phyloP scores from a whole-genome alignment of 257 asterid species.

The Nicotiana otophora region DNA sequence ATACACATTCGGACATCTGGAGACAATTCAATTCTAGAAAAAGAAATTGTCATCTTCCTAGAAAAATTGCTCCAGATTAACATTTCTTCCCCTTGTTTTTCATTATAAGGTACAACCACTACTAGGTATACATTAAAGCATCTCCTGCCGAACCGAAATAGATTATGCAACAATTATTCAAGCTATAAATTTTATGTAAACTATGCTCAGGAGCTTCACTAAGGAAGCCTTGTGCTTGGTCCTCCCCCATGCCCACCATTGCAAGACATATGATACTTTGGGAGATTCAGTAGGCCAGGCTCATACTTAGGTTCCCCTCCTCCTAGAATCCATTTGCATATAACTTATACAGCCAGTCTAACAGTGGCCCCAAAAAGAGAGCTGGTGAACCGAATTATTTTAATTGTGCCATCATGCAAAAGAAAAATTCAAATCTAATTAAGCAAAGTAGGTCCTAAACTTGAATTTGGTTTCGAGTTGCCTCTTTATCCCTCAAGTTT shows the following conservation, averaged over 20 bases:
- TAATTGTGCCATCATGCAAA: background rate
- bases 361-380: background rate
- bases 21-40: background rate
- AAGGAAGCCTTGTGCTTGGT: background rate
- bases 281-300: background rate
- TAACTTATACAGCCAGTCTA: background rate
- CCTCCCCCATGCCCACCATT: background rate
- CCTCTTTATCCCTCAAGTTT: background rate
- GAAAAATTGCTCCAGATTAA: background rate
- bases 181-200: background rate
- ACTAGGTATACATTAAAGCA: background rate
- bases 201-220: background rate
- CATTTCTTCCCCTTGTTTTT: background rate
- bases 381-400: background rate
- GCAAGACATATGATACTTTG: background rate
- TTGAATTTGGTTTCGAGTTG: background rate
- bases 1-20: background rate
- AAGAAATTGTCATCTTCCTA: background rate
- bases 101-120: background rate
- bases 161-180: background rate
- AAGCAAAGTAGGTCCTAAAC: background rate
- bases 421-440: background rate
- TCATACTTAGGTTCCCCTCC: background rate
- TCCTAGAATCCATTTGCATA: background rate
- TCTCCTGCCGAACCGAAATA: background rate